Conservation (phyloP, 768 basidiomycete species). For the Pleurotus giganteus region DNA sequence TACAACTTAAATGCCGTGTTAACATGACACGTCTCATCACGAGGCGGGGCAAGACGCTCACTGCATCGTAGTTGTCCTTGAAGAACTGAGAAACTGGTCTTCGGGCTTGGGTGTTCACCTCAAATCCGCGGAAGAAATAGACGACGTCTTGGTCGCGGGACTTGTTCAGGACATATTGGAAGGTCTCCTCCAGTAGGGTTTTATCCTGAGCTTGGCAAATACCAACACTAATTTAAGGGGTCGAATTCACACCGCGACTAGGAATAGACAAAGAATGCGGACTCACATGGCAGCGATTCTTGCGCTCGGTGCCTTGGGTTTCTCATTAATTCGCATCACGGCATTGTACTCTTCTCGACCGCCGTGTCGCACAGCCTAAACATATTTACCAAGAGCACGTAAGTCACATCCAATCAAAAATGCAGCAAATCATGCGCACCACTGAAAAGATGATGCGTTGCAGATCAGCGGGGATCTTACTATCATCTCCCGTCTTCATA, state of each 20-base stretch:
- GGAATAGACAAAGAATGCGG: background rate
- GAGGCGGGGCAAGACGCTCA: constrained; percentile 28
- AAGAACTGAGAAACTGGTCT: constrained; percentile 59
- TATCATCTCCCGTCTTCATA: constrained; percentile 70
- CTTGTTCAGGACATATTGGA: constrained; percentile 54
- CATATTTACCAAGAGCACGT: background rate
- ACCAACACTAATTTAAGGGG: constrained; percentile 46
- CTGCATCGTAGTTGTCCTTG: constrained; percentile 64
- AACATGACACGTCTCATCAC: background rate
- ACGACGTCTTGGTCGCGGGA: constrained; percentile 60
- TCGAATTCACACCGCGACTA: background rate
- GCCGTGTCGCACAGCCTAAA: constrained; percentile 70
- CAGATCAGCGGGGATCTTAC: constrained; percentile 79
- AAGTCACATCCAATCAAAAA: background rate
- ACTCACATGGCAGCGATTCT: constrained; percentile 70
- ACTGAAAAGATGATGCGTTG: constrained; percentile 50
- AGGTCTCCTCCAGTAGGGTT: constrained; percentile 57
- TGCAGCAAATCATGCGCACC: constrained; percentile 33
- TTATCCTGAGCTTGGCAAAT: constrained; percentile 60
- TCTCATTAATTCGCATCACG: constrained; percentile 63
- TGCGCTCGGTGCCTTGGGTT: constrained; percentile 71
- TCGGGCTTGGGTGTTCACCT: constrained; percentile 53
- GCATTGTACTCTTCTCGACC: constrained; percentile 75
- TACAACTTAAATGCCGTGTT: constrained; percentile 40
- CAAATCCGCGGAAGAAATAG: constrained; percentile 61